Evolutionary conservation across 768 basidiomycete species (phyloP), one percentile per base, ranked within the genome.

Genomic region (Termitomyces sp.): DNA sequence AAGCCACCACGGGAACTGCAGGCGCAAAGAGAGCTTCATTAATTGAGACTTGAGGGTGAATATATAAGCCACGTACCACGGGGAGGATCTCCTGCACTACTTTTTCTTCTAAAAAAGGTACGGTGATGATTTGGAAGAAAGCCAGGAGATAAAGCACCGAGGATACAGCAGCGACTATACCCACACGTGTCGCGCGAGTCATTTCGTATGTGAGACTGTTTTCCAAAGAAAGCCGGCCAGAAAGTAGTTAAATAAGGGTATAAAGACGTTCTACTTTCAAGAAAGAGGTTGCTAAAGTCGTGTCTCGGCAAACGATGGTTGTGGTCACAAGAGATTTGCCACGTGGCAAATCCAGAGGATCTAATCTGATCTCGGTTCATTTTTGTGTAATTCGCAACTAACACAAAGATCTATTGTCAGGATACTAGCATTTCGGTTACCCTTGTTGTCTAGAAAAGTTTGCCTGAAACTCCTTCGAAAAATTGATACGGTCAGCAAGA

Each of bases 1-100:
- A 9, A 90, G 65, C 89, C 89, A 92, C 86, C 87, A 93, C 3
- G 90, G 90, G 32, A 92, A 69, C 90, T 91, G 56, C n/a, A 48
- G 26, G 26, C 45, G 26, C n/a, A 26, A 42, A 54, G 10, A 20
- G n/a, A 5, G 54, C 42, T 18, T 18, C 9, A 48, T 48, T 36
- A 40, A 26, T 3, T 26, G 8, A 24, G 30, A 38, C 14, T 52
- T 30, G 55, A 42, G 20, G 20, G 1, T 6, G 0, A 51, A 54
- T n/a, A 40, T 22, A 20, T n/a, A n/a, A 24, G 9, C 16, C 36
- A 74, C 86, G 66, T 57, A 88, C 87, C 62, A 86, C 80, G 24
- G 87, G 83, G 47, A 88, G 64, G 30, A 89, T 71, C 54, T 82
- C 68, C 56, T 75, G 69, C 12, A 76, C 75, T n/a, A 73, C 69